Evolutionary conservation across 2,329 filamentous ascomycete genomes (phyloP).

Genomic region (Sclerotinia glacialis): DNA sequence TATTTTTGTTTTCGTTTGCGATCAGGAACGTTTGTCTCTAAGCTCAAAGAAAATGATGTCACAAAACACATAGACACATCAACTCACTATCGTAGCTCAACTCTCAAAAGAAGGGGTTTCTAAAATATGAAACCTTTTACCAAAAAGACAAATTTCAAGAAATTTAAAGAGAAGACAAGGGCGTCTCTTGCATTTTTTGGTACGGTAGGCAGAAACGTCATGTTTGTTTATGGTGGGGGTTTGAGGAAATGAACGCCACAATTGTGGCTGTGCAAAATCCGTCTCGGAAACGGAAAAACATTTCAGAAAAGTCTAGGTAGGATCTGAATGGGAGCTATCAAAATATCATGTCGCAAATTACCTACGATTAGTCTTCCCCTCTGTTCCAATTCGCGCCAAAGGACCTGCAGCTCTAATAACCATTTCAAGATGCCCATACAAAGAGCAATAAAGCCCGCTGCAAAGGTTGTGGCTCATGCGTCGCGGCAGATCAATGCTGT

Average conservation of each 20-base stretch:
- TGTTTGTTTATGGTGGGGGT: slow-evolving; percentile 12
- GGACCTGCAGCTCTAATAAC: not conserved
- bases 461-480: not conserved
- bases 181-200: not conserved
- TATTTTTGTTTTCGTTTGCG: slow-evolving; percentile 13
- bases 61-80: not conserved
- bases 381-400: not conserved
- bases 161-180: not conserved
- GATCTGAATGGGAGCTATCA: not conserved
- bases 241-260: slow-evolving; percentile 1
- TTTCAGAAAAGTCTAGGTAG: slow-evolving; percentile 4
- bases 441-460: not conserved
- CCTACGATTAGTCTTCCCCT: not conserved
- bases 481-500: slow-evolving; percentile 44
- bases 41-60: slow-evolving; percentile 6
- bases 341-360: not conserved
- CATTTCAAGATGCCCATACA: slow-evolving; percentile 11
- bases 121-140: not conserved
- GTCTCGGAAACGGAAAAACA: slow-evolving; percentile 17
- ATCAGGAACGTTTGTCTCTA: slow-evolving; percentile 2
- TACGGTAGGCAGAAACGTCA: slow-evolving; percentile 17
- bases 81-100: not conserved
- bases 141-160: not conserved
- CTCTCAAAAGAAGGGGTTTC: not conserved
- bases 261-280: not conserved